These are phyloP conservation scores for Paracoccidioides lutzii DNA, from an alignment of 2,329 filamentous ascomycete genomes.

Conservation along the genomic window DNA sequence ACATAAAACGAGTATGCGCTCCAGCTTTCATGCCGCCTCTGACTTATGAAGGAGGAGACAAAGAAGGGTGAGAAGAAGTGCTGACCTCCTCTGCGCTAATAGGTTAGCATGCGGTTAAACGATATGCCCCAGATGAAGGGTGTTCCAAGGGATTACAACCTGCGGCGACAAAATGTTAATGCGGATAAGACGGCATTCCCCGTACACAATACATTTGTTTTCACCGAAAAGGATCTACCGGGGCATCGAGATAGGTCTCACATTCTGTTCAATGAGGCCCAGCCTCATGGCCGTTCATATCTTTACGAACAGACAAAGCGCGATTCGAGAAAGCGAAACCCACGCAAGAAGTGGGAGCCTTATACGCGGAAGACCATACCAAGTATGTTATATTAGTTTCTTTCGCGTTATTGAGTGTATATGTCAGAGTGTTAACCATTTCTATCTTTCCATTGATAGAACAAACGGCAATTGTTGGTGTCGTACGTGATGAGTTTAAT, in stretches of 20 bases:
- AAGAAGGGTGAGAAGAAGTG: neutral
- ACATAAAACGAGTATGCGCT: slow-evolving; percentile 34
- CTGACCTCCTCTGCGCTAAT: slow-evolving; percentile 16
- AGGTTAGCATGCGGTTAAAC: slow-evolving; percentile 58
- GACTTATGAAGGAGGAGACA: neutral
- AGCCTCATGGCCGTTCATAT: slow-evolving; percentile 25
- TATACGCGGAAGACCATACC: slow-evolving; percentile 52
- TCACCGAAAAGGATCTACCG: slow-evolving; percentile 84
- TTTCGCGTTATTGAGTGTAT: neutral
- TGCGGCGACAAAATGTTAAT: slow-evolving; percentile 54
- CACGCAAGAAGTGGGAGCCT: slow-evolving; percentile 45
- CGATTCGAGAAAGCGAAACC: slow-evolving; percentile 32
- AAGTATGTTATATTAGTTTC: slow-evolving; percentile 39
- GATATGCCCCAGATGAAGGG: slow-evolving; percentile 54
- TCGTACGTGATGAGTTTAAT: slow-evolving; percentile 62
- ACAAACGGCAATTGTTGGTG: slow-evolving; percentile 62
- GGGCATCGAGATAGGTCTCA: slow-evolving; percentile 47
- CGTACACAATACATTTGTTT: slow-evolving; percentile 77
- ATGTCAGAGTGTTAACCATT: slow-evolving; percentile 1
- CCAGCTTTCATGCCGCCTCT: neutral
- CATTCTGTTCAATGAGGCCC: slow-evolving; percentile 30
- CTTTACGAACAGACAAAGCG: slow-evolving; percentile 35
- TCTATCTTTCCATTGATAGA: slow-evolving; percentile 38
- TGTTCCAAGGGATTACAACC: slow-evolving; percentile 78
- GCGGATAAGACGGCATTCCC: slow-evolving; percentile 25